phyloP scores from a whole-genome alignment of 176 grass and related monocot genomes.

The Dendrocalamus sinicus region DNA sequence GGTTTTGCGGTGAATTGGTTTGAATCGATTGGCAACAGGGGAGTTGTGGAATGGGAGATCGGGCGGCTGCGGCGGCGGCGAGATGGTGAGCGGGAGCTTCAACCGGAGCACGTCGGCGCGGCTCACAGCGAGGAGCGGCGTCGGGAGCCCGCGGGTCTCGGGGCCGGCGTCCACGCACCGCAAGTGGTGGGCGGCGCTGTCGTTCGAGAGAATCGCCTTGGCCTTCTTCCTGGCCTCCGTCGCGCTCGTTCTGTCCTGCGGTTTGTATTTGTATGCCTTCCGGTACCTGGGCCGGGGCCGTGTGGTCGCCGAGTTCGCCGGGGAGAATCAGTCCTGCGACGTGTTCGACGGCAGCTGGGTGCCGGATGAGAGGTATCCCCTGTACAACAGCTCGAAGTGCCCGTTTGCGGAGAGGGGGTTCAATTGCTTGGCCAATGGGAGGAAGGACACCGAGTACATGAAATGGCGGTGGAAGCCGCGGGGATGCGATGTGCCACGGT shows the following conservation, averaged over 20 bases:
- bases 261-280: conserved; percentile 62
- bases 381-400: conserved; percentile 93
- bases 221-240: conserved; percentile 62
- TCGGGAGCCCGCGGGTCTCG: conserved; percentile 64
- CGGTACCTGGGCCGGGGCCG: conserved; percentile 57
- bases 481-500: too few relatives aligned
- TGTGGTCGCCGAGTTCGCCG: conserved; percentile 48
- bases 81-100: conserved; percentile 71
- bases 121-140: conserved; percentile 55
- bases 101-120: conserved; percentile 65
- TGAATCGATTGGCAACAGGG: not conserved
- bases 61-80: not conserved
- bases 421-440: too few relatives aligned
- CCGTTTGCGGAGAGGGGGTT: not conserved
- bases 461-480: too few relatives aligned
- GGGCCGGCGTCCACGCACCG: conserved; percentile 46
- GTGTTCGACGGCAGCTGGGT: conserved; percentile 91
- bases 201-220: conserved; percentile 57
- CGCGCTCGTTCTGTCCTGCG: conserved; percentile 60
- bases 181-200: conserved; percentile 67
- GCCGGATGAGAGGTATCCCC: conserved; percentile 54
- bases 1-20: not conserved
- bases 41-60: conserved; percentile 53
- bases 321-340: conserved; percentile 55
- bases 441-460: too few relatives aligned